Evolutionary conservation across 495 filamentous ascomycete species (phyloP).

Genomic region (Aspergillus ostianus): DNA sequence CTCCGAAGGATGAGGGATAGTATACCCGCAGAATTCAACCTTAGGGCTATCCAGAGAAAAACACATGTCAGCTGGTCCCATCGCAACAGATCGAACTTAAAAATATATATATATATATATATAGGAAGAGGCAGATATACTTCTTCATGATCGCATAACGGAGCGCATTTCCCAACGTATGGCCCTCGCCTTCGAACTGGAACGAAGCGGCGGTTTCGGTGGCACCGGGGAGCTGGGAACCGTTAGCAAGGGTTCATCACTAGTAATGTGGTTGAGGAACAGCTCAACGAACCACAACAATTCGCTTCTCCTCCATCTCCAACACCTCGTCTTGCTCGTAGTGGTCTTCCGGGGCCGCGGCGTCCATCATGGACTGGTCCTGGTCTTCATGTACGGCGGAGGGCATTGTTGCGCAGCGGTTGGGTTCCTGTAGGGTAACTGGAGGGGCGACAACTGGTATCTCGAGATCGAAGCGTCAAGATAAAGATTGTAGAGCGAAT

Average conservation of each 20-base stretch:
- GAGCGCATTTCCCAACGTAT: constrained; percentile 92
- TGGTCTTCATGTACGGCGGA: constrained; percentile 43
- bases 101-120: too few relatives aligned
- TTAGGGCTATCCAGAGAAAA: constrained; percentile 59
- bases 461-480: background rate
- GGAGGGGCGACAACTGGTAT: background rate
- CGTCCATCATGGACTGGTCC: constrained; percentile 57
- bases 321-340: constrained; percentile 43
- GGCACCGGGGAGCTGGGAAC: constrained; percentile 63
- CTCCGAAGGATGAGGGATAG: constrained; percentile 96
- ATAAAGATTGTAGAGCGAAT: background rate
- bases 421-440: background rate
- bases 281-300: constrained; percentile 51
- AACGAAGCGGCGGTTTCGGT: constrained; percentile 74
- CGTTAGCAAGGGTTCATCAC: background rate
- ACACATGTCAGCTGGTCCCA: constrained; percentile 8
- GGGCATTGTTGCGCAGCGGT: constrained; percentile 31
- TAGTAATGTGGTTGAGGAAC: background rate
- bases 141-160: constrained; percentile 98
- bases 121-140: constrained; percentile 53
- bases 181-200: constrained; percentile 87
- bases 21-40: constrained; percentile 97
- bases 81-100: background rate
- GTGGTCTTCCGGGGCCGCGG: constrained; percentile 37
- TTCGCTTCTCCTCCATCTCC: constrained; percentile 50